Percentiles rank a stretch among this genome's conserved stretches.
These are phyloP conservation scores for Syzygium oleosum DNA, from an alignment of 345 rosid genomes.

Conservation along the genomic window DNA sequence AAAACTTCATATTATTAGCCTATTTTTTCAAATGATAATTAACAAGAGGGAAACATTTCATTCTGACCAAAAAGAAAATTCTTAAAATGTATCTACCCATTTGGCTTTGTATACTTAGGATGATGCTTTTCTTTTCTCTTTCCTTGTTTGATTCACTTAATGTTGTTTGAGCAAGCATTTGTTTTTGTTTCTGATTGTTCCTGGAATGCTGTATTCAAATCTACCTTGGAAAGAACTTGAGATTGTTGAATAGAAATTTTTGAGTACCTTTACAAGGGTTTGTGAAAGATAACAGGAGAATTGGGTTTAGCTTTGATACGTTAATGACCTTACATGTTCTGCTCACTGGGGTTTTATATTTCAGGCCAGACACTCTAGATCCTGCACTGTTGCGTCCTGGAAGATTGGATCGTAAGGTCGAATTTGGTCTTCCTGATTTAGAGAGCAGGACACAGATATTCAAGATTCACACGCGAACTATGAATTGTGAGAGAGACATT, in stretches of 20 bases:
- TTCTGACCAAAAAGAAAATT: not conserved
- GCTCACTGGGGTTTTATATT: not conserved
- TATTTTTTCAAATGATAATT: not conserved
- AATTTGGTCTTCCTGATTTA: constrained; percentile 87
- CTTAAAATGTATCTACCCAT: not conserved
- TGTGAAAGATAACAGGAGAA: not conserved
- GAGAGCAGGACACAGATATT: constrained; percentile 93
- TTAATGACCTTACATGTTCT: not conserved
- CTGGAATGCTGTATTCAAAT: not conserved
- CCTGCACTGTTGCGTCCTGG: constrained; percentile 96
- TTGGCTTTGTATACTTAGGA: not conserved
- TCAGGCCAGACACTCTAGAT: constrained; percentile 90
- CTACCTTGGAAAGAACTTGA: not conserved
- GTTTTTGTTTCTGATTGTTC: not conserved
- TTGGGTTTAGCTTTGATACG: not conserved
- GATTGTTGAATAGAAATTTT: not conserved
- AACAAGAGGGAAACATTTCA: not conserved
- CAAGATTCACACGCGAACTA: constrained; percentile 87
- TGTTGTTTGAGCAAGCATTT: not conserved
- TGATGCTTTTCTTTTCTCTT: not conserved
- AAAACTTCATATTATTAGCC: not conserved
- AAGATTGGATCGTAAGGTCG: constrained; percentile 86
- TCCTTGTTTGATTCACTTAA: not conserved
- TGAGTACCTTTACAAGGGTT: not conserved
- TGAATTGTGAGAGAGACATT: constrained; percentile 86